Evolutionary conservation across 2,329 filamentous ascomycete genomes (phyloP), one percentile per base, ranked within the genome.

Genomic region (Neofusicoccum ribis): DNA sequence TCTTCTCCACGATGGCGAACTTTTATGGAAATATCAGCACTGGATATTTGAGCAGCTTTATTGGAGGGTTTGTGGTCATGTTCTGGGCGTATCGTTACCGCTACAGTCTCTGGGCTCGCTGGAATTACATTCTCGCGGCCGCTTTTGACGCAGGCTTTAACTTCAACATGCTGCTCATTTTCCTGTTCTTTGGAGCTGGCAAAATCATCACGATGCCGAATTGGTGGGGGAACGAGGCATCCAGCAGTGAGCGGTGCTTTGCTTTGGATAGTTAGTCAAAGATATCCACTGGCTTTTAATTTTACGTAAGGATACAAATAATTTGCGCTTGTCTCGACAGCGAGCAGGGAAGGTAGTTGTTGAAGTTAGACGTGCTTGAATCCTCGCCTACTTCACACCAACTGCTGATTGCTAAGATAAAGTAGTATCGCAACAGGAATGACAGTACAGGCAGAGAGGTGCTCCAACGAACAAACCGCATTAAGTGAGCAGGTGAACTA

Each of bases 21-120:
- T 88, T 88, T 73, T 88, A 86, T 70, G 86, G 86, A 3, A 88
- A 89, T 70, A 78, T 88, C 59, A 86, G 82, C 65, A 88, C 86
- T 0, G 86, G 86, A 0, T 85, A 86, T 70, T 79, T 83, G 12
- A 85, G 83, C 27, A 65, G 71, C 6, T 85, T 88, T 66, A 80
- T 88, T 14, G 85, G 85, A n/a, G 85, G 85, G 0, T 87, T 84
- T 66, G 79, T 88, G 41, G 83, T 86, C 65, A 88, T 88, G 83
- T 86, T 80, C 72, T 86, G 82, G 80, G 81, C 82, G 4, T 88
- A 85, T 67, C 76, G 85, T 0, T 80, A 83, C 37, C 78, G 83
- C 14, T 87, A 86, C 65, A 79, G 84, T 63, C 74, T 86, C 7
- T 88, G 86, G 85, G 83, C 84, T 54, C 75, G 82, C 15, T 88